These are phyloP conservation scores for Candida labiduridarum DNA, from an alignment of 1,139 yeast species.

Conservation along the genomic window DNA sequence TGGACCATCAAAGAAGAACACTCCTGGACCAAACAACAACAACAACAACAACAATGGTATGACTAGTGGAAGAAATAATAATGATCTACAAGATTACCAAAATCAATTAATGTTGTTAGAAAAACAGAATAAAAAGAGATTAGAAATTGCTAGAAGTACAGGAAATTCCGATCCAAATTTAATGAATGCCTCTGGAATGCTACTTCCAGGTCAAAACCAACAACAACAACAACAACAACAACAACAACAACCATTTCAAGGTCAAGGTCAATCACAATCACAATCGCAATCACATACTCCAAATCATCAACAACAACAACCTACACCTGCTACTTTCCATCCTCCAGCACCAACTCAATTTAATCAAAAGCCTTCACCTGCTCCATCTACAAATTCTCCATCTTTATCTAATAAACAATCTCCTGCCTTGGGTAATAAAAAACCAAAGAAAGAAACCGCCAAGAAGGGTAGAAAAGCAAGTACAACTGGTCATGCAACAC, in stretches of 20 bases:
- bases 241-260: conserved; percentile 11
- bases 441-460: conserved; percentile 28
- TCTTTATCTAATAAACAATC: conserved; percentile 39
- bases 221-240: conserved; percentile 15
- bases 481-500: conserved; percentile 16
- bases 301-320: conserved; percentile 19
- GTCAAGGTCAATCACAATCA: conserved; percentile 13
- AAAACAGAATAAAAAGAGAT: conserved; percentile 67
- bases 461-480: conserved; percentile 36
- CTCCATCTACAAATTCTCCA: conserved; percentile 33
- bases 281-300: conserved; percentile 8
- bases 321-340: conserved; percentile 14
- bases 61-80: conserved; percentile 16
- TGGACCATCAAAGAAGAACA: conserved; percentile 11
- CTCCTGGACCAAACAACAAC: conserved; percentile 13
- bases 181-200: conserved; percentile 8
- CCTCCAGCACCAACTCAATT: conserved; percentile 15
- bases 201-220: conserved; percentile 20
- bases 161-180: conserved; percentile 13
- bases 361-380: conserved; percentile 29
- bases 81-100: conserved; percentile 71
- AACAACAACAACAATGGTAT: conserved; percentile 12
- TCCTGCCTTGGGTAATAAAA: conserved; percentile 27
- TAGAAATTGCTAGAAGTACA: conserved; percentile 49
- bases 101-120: conserved; percentile 73